Evolutionary conservation across 805 yeast genomes (phyloP).

Genomic region (Wickerhamiella parazyma): DNA sequence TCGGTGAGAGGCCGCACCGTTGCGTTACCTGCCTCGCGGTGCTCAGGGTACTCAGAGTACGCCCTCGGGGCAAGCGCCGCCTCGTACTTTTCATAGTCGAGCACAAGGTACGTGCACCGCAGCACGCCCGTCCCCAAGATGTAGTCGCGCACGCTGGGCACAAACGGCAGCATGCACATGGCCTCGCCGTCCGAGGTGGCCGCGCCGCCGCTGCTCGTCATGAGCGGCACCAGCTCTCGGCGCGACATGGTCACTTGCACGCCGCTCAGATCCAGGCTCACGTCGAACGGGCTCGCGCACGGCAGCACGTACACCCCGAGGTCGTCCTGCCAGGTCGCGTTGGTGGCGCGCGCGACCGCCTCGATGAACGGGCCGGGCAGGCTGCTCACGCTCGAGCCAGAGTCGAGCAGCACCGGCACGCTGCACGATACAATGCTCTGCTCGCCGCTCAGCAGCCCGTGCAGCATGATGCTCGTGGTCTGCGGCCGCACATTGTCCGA

Average conservation of each 20-base stretch:
- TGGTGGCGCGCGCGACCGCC: conserved; percentile 22
- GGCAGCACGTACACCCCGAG: conserved; percentile 25
- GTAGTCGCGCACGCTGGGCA: conserved; percentile 22
- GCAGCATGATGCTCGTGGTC: conserved; percentile 4
- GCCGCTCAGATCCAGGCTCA: conserved; percentile 13
- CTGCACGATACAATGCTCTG: not conserved
- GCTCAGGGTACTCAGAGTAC: no score
- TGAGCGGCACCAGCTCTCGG: conserved; percentile 9
- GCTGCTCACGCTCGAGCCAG: conserved; percentile 16
- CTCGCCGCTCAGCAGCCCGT: not conserved
- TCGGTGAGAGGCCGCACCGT: no score
- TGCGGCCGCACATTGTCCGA: not conserved
- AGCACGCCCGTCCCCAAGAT: conserved; percentile 54
- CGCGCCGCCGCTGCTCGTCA: conserved; percentile 11
- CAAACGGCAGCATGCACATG: conserved; percentile 17
- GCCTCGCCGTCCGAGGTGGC: conserved; percentile 26
- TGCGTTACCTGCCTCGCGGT: no score
- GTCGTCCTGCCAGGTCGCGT: conserved; percentile 28
- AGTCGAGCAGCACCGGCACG: conserved; percentile 22
- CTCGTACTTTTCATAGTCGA: conserved; percentile 42
- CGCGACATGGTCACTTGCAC: conserved; percentile 8
- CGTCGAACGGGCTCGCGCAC: conserved; percentile 7
- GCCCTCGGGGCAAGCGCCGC: conserved; percentile 37
- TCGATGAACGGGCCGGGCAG: conserved; percentile 15
- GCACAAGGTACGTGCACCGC: conserved; percentile 50